These are phyloP conservation scores for Gardenia jasminoides DNA, from an alignment of 257 asterid genomes.

Conservation along the genomic window DNA sequence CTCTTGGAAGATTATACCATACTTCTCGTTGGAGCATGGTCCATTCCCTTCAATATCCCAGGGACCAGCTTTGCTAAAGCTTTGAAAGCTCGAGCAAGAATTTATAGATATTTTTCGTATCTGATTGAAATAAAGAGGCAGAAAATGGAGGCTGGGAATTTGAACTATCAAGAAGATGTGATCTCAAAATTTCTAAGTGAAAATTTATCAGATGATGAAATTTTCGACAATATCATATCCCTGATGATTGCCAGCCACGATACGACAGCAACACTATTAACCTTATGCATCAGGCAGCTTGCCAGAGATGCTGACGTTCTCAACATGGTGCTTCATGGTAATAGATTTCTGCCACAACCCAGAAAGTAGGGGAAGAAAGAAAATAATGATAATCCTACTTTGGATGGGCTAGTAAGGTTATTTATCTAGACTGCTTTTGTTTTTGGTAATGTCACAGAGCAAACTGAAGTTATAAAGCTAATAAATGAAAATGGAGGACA, in stretches of 20 bases:
- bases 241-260: conserved; percentile 14
- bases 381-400: too few relatives aligned
- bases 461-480: not conserved
- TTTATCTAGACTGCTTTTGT: not conserved
- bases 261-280: not conserved
- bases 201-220: conserved; percentile 7
- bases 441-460: conserved; percentile 2
- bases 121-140: conserved; percentile 6
- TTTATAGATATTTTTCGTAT: not conserved
- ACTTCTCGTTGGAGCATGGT: conserved; percentile 8
- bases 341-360: not conserved
- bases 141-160: not conserved
- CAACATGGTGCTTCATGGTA: conserved; percentile 8
- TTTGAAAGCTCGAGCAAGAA: conserved; percentile 9
- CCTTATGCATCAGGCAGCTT: conserved; percentile 10
- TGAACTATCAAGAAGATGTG: not conserved
- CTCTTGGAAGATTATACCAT: not conserved
- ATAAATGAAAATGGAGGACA: conserved; percentile 6
- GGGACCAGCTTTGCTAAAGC: conserved; percentile 10
- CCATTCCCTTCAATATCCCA: not conserved
- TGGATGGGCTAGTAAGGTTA: too few relatives aligned
- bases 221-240: conserved; percentile 11
- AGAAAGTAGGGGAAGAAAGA: too few relatives aligned
- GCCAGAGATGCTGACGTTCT: not conserved
- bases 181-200: conserved; percentile 2